A percentile compares a stretch with the other conserved stretches of the same genome.
phyloP scores from a whole-genome alignment of 1,284 basidiomycete genomes.

The Malassezia restricta region DNA sequence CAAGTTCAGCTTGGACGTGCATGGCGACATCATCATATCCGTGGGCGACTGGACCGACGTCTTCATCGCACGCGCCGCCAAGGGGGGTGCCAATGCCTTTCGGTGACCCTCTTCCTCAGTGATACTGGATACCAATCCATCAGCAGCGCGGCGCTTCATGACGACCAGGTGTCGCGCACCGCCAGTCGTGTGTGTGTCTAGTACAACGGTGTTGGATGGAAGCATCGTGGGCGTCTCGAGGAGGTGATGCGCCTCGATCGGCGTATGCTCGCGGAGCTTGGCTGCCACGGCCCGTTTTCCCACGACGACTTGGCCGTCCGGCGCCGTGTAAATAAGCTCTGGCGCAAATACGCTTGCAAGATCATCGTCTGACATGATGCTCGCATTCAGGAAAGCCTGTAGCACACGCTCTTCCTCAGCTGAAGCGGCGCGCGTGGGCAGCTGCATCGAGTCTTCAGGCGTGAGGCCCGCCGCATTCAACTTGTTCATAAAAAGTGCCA shows the following conservation, averaged over 20 bases:
- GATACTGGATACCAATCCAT: constrained; percentile 34
- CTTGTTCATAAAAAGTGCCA: constrained; percentile 22
- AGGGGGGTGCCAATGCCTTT: constrained; percentile 19
- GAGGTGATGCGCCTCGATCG: constrained; percentile 25
- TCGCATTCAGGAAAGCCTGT: constrained; percentile 28
- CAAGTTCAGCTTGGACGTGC: constrained; percentile 43
- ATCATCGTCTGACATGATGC: constrained; percentile 20
- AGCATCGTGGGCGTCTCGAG: constrained; percentile 38
- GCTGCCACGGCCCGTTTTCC: constrained; percentile 24
- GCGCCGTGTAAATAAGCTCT: constrained; percentile 36
- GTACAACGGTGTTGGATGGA: constrained; percentile 31
- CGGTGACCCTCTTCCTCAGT: constrained; percentile 43
- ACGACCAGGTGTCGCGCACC: constrained; percentile 27
- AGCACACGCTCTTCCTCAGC: constrained; percentile 32
- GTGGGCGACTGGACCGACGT: constrained; percentile 42
- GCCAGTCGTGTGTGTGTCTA: constrained; percentile 25
- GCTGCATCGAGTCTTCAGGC: constrained; percentile 40
- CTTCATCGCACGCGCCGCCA: constrained; percentile 36
- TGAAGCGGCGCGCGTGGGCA: constrained; percentile 31
- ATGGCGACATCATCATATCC: constrained; percentile 41
- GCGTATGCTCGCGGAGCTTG: background rate
- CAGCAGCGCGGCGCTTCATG: constrained; percentile 32
- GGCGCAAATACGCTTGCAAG: constrained; percentile 27
- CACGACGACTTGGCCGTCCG: constrained; percentile 36
- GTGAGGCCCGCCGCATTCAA: constrained; percentile 44